These are phyloP conservation scores for Solanum sparsipilum DNA, from an alignment of 257 asterid species.

Conservation along the genomic window DNA sequence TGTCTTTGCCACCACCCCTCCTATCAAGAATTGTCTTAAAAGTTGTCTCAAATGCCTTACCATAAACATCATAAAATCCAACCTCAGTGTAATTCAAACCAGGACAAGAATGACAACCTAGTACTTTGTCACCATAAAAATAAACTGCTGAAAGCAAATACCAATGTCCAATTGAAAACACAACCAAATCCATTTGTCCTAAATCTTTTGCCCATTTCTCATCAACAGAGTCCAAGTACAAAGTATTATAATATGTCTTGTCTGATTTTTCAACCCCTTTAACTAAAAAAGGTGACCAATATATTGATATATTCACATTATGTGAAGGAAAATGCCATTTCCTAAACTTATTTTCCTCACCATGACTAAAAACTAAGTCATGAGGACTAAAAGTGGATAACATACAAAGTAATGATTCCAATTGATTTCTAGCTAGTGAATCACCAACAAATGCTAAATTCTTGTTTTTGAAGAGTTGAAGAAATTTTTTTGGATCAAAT, in stretches of 20 bases:
- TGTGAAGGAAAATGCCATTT: constrained; percentile 44
- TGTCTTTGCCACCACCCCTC: background rate
- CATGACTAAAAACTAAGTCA: constrained; percentile 25
- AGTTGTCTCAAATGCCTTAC: constrained; percentile 40
- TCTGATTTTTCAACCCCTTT: constrained; percentile 45
- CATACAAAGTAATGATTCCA: constrained; percentile 68
- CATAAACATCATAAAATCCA: constrained; percentile 46
- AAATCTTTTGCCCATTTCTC: constrained; percentile 58
- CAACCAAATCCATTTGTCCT: constrained; percentile 29
- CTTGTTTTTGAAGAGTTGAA: constrained; percentile 32
- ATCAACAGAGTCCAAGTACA: constrained; percentile 41
- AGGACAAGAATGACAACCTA: constrained; percentile 52
- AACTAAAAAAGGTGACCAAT: constrained; percentile 85
- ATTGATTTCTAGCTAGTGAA: constrained; percentile 74
- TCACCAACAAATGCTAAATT: constrained; percentile 85
- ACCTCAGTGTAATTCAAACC: constrained; percentile 36
- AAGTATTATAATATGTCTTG: constrained; percentile 19
- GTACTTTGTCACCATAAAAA: constrained; percentile 14
- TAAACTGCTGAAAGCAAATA: constrained; percentile 40
- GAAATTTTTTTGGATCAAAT: constrained; percentile 50
- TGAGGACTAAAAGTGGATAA: constrained; percentile 38
- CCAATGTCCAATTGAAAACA: constrained; percentile 71
- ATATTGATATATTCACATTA: constrained; percentile 38
- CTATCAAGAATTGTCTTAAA: constrained; percentile 21
- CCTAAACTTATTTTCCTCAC: constrained; percentile 56